Conservation (phyloP, 768 basidiomycete genomes). For the Dacryopinax spathularia region DNA sequence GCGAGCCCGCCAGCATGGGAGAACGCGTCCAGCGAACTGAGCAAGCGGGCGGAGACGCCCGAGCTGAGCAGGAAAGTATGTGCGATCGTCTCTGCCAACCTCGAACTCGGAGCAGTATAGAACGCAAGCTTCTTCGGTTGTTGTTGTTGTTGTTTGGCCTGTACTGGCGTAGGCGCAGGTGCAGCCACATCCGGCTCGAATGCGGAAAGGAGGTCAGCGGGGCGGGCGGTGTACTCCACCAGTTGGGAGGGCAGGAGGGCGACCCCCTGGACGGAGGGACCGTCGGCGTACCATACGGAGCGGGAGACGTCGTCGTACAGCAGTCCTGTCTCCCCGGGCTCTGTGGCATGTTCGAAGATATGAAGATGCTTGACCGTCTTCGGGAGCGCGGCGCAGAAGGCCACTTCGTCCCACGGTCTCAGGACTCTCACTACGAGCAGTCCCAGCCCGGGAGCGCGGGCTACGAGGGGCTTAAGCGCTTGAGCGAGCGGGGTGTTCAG, state of each 20-base stretch:
- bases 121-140: constrained; percentile 40
- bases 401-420: constrained; percentile 62
- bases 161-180: not conserved
- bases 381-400: constrained; percentile 49
- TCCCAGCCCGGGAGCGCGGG: constrained; percentile 38
- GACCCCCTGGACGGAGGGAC: constrained; percentile 29
- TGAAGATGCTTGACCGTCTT: constrained; percentile 42
- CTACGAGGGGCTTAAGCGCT: constrained; percentile 37
- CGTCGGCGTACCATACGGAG: constrained; percentile 22
- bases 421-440: constrained; percentile 63
- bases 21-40: constrained; percentile 60
- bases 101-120: constrained; percentile 44
- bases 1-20: constrained; percentile 58
- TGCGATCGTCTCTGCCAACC: constrained; percentile 38
- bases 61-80: constrained; percentile 37
- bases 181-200: constrained; percentile 15
- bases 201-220: constrained; percentile 10
- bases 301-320: constrained; percentile 65
- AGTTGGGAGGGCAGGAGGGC: not conserved
- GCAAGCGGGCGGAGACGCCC: constrained; percentile 41
- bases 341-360: constrained; percentile 67
- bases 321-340: constrained; percentile 42
- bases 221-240: constrained; percentile 1
- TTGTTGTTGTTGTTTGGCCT: constrained; percentile 6
- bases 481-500: constrained; percentile 68